Evolutionary conservation across 2,329 filamentous ascomycete genomes (phyloP), one percentile per base, ranked within the genome.

Genomic region (Blastomyces silverae): DNA sequence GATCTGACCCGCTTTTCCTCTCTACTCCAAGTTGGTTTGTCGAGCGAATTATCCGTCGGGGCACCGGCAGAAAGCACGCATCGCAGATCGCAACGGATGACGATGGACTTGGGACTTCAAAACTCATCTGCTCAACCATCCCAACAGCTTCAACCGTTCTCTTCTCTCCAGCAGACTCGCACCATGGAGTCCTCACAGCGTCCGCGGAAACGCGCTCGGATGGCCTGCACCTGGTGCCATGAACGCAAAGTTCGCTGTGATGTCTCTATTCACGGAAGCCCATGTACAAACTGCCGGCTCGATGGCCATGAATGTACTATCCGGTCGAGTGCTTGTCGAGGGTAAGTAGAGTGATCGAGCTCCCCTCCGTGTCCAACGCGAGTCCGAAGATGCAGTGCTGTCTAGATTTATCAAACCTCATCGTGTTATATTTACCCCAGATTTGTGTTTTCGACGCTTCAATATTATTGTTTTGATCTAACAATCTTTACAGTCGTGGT

Each of bases 311-410:
- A 67, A 46, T 70, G 68, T 62, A 61, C 64, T 28, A 63, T 68
- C 71, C 73, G 53, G 73, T 73, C 57, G 71, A 76, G 31, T 69
- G 73, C 52, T 73, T 73, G 57, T 72, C 74, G 66, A 70, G 72
- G 22, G 72, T 73, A 0, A 72, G 73, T 25, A 64, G 69, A 52
- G 31, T 8, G 73, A 72, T n/a, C 70, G 67, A 58, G 6, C 7
- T 82, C 81, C 8, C 84, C 79, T 72, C 83, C 4, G 3, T 17
- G 1, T 82, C 74, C 83, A 83, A 64, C 83, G 81, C 70, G 80
- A 80, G 57, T 78, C 82, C 64, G 81, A 83, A 67, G 80, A 78
- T 65, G 80, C 82, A 68, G 75, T 74, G 0, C 6, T 6, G 34
- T 37, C 78, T 78, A 67, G 71, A 74, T 79, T 64, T 25, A 42